A percentile compares a stretch with the other conserved stretches of the same genome.
Evolutionary conservation across 345 rosid genomes (phyloP).

Genomic region (Punica granatum): DNA sequence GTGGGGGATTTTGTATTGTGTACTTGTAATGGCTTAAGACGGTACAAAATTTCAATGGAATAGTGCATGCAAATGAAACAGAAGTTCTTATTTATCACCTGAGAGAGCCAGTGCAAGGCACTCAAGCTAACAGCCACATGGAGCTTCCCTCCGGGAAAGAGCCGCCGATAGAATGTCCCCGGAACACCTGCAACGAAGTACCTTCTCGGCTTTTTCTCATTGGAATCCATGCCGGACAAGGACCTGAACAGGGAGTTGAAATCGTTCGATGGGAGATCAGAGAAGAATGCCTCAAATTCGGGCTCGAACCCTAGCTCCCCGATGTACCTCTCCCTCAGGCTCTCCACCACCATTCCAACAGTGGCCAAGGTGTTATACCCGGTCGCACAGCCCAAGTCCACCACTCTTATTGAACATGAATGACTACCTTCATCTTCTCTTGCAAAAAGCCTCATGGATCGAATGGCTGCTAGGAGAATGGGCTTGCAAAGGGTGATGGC

Average conservation of each 20-base stretch:
- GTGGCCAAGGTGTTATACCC: conserved; percentile 44
- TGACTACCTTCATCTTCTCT: background rate
- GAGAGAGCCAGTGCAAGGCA: conserved; percentile 64
- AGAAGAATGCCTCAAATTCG: conserved; percentile 52
- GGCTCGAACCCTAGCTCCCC: conserved; percentile 29
- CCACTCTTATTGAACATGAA: conserved; percentile 25
- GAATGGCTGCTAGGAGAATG: conserved; percentile 38
- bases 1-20: background rate
- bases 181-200: conserved; percentile 48
- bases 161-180: conserved; percentile 48
- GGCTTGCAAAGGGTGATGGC: conserved; percentile 46
- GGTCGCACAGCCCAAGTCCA: conserved; percentile 56
- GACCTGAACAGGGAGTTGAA: conserved; percentile 40
- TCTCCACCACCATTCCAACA: conserved; percentile 34
- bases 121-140: conserved; percentile 54
- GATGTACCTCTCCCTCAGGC: conserved; percentile 24
- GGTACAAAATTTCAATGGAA: background rate
- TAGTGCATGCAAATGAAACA: background rate
- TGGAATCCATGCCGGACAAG: conserved; percentile 8
- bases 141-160: conserved; percentile 40
- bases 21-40: no score
- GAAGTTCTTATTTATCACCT: conserved; percentile 20
- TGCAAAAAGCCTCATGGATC: conserved; percentile 27
- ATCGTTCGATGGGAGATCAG: conserved; percentile 54
- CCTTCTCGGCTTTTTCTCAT: conserved; percentile 2